Conservation (phyloP, 1,139 yeast species). For the Candida sp. region DNA sequence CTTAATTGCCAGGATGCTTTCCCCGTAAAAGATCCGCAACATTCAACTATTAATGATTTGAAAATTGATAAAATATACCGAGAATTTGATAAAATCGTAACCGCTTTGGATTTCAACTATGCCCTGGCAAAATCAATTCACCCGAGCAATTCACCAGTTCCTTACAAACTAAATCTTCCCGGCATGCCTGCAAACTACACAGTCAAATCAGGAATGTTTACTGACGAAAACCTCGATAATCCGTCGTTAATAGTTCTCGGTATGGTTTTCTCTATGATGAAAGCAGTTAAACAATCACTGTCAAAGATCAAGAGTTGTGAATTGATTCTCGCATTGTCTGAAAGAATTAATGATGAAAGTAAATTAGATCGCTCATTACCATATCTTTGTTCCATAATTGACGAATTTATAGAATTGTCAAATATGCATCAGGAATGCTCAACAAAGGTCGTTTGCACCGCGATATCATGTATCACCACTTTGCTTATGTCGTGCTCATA, state of each 20-base stretch:
- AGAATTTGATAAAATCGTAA: constrained; percentile 51
- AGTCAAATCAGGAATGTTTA: constrained; percentile 32
- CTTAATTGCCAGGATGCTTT: constrained; percentile 24
- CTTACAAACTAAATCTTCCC: constrained; percentile 52
- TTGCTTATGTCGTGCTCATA: constrained; percentile 62
- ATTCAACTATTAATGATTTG: constrained; percentile 47
- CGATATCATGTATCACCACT: constrained; percentile 58
- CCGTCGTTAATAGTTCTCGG: constrained; percentile 65
- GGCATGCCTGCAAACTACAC: constrained; percentile 40
- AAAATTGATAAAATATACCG: constrained; percentile 56
- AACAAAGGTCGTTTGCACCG: constrained; percentile 54
- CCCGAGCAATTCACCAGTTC: constrained; percentile 10
- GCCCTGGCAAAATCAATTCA: neutral
- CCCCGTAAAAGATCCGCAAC: constrained; percentile 15
- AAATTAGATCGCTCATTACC: constrained; percentile 87
- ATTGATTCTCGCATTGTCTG: constrained; percentile 71
- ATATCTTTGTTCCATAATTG: constrained; percentile 52
- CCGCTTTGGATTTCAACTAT: constrained; percentile 44
- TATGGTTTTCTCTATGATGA: constrained; percentile 59
- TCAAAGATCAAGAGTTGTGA: constrained; percentile 74
- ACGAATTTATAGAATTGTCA: constrained; percentile 25
- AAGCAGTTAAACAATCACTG: constrained; percentile 60
- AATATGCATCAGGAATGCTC: constrained; percentile 10
- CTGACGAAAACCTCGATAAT: constrained; percentile 27
- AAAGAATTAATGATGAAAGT: constrained; percentile 74